A percentile compares a stretch with the other conserved stretches of the same genome.
Evolutionary conservation across 2,329 filamentous ascomycete species (phyloP).

Genomic region (Nothophoma quercina): DNA sequence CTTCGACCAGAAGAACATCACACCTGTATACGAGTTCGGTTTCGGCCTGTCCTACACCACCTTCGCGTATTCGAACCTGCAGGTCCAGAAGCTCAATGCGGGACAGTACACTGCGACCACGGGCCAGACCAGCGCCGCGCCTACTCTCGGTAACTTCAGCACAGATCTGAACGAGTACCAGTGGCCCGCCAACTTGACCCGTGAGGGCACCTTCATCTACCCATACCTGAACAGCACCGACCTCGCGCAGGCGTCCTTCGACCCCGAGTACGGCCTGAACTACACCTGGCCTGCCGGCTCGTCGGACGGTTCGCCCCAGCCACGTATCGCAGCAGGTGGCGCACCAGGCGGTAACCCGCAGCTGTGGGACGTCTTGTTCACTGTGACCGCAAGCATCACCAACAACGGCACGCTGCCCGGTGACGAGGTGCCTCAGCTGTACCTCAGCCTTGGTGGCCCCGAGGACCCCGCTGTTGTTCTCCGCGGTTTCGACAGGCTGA

Average conservation of each 20-base stretch:
- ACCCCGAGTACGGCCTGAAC: conserved; percentile 67
- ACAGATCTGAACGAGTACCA: conserved; percentile 70
- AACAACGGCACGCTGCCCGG: conserved; percentile 73
- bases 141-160: conserved; percentile 69
- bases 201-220: conserved; percentile 69
- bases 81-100: conserved; percentile 61
- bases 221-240: conserved; percentile 73
- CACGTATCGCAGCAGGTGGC: conserved; percentile 70
- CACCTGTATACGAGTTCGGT: conserved; percentile 82
- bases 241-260: conserved; percentile 63
- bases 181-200: conserved; percentile 68
- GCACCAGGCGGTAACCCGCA: conserved; percentile 65
- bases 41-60: conserved; percentile 82
- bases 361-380: conserved; percentile 75
- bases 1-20: conserved; percentile 71
- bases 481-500: conserved; percentile 81
- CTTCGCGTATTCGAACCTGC: conserved; percentile 76
- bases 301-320: conserved; percentile 64
- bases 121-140: conserved; percentile 69
- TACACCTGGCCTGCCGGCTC: conserved; percentile 66
- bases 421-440: conserved; percentile 77
- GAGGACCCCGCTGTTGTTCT: conserved; percentile 72
- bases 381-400: conserved; percentile 70
- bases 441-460: conserved; percentile 81
- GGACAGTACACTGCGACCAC: conserved; percentile 65